Percentiles rank a stretch among this genome's conserved stretches.
Evolutionary conservation across 805 yeast species (phyloP).

Genomic region (Hanseniaspora thailandica): DNA sequence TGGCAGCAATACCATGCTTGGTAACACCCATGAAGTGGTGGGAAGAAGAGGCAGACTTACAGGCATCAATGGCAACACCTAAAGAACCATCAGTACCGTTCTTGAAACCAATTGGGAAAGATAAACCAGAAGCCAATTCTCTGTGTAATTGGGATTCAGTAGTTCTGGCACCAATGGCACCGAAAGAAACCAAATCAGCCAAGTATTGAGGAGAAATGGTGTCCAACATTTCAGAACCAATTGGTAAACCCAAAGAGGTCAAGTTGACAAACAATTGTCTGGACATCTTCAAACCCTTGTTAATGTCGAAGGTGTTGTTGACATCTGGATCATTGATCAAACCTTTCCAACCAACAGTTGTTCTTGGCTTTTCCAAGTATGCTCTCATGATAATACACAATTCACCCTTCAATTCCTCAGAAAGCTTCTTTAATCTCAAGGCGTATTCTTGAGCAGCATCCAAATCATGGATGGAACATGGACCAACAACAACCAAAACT

Average conservation of each 20-base stretch:
- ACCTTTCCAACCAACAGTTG: slow-evolving; percentile 99
- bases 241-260: slow-evolving; percentile 72
- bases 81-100: slow-evolving; percentile 96
- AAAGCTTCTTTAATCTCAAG: slow-evolving; percentile 47
- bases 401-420: slow-evolving; percentile 63
- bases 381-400: slow-evolving; percentile 90
- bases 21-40: slow-evolving; percentile 97
- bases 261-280: slow-evolving; percentile 75
- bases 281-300: slow-evolving; percentile 81
- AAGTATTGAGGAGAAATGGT: slow-evolving; percentile 94
- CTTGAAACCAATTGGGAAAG: slow-evolving; percentile 98
- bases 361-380: slow-evolving; percentile 94
- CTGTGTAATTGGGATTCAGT: slow-evolving; percentile 97
- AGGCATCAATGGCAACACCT: slow-evolving; percentile 88
- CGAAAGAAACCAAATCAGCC: slow-evolving; percentile 80
- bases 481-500: slow-evolving; percentile 80
- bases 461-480: slow-evolving; percentile 92
- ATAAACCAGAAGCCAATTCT: slow-evolving; percentile 91
- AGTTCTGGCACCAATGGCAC: slow-evolving; percentile 98
- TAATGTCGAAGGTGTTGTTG: slow-evolving; percentile 83
- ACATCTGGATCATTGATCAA: slow-evolving; percentile 93
- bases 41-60: slow-evolving; percentile 77
- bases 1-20: slow-evolving; percentile 92
- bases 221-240: slow-evolving; percentile 96
- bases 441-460: slow-evolving; percentile 85